Evolutionary conservation across 2,329 filamentous ascomycete species (phyloP).

Genomic region (Colletotrichum karsti): DNA sequence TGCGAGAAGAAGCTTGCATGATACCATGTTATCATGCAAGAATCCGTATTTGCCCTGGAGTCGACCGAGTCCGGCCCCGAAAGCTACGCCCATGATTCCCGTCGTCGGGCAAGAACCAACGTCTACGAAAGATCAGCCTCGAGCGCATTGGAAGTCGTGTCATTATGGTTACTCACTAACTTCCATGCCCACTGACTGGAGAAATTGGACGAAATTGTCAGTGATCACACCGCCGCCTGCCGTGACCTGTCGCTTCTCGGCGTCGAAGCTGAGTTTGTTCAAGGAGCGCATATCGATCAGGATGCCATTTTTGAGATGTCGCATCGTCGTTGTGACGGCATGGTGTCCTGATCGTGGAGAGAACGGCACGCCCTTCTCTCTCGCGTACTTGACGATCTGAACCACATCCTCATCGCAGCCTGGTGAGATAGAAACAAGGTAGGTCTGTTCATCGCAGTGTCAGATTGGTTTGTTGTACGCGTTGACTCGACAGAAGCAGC

Average conservation of each 20-base stretch:
- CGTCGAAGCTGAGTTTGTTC: conserved; percentile 29
- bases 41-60: conserved; percentile 33
- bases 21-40: conserved; percentile 42
- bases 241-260: conserved; percentile 19
- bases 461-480: background rate
- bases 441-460: background rate
- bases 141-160: no score
- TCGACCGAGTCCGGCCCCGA: conserved; percentile 41
- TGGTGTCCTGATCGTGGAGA: conserved; percentile 29
- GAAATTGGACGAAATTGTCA: conserved; percentile 18
- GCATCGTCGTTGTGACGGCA: conserved; percentile 28
- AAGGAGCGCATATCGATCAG: conserved; percentile 34
- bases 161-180: background rate
- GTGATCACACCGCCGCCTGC: conserved; percentile 11
- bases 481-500: rapidly evolving
- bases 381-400: conserved; percentile 19
- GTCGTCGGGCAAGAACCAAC: conserved; percentile 29
- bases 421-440: conserved; percentile 5
- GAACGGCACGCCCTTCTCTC: conserved; percentile 10
- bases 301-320: conserved; percentile 28
- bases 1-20: conserved; percentile 37
- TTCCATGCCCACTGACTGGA: conserved; percentile 19
- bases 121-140: no score
- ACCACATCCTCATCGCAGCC: conserved; percentile 12
- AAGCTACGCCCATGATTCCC: conserved; percentile 37